Base-by-base conservation (phyloP, 2,329 filamentous ascomycete genomes). In the Pyrenophora tritici-repentis region DNA sequence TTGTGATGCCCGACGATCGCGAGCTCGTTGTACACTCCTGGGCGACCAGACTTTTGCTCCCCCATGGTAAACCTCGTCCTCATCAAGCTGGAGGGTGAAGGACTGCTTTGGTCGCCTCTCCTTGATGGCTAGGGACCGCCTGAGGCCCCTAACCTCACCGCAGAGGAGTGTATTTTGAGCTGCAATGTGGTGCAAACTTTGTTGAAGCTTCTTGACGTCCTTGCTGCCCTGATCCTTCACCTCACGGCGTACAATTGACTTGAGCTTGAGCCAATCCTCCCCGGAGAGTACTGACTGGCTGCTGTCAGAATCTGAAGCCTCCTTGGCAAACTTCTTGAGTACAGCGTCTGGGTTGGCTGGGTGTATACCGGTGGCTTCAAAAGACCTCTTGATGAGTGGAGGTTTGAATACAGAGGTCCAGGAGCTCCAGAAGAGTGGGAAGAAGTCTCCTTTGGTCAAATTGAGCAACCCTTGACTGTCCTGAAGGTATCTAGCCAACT, bases 21-120 rank as follows among this genome's bases (percentile, higher is more conserved):
- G 14, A 16, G 33, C 33, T 14, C 6, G n/a, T 35, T 32, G n/a
- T 32, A 41, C 24, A 18, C 38, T 31, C 16, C 8, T 41, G 12
- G 38, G 38, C 4, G 24, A 41, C 38, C 7, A 41, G 4, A 32
- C 4, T 12, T 12, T 41, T 4, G 38, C 38, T 32, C n/a, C 38
- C 38, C 24, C 24, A 12, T 31, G 24, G 4, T 41, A 41, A 9
- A 3, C 37, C 22, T 40, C 13, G 13, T 40, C 37, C 22, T 32
- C 10, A 18, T 41, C n/a, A 41, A 41, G 38, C 38, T 41, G 24
- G 24, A 41, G 38, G 24, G 38, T 41, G 24, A 13, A 41, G 24
- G 8, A 31, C 37, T 40, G 12, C 37, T 41, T 41, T 17, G n/a
- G n/a, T 17, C 24, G 24, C 6, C 22, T 41, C 38, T 41, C 10